Conservation (phyloP, 106 monocot genomes). For the Allium cepa region DNA sequence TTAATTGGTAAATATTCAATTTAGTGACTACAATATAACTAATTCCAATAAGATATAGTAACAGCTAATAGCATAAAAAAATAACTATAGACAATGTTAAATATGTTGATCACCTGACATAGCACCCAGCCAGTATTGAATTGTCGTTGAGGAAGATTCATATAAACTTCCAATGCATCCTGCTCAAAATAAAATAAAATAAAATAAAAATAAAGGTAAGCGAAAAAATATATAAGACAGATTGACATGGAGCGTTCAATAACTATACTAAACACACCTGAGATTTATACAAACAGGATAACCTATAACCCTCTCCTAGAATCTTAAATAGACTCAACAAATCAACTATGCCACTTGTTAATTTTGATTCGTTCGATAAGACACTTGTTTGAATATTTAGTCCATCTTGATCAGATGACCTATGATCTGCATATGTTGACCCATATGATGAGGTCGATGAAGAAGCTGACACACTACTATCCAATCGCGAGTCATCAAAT, state of each 20-base stretch:
- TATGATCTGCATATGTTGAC: constrained; percentile 34
- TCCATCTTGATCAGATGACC: constrained; percentile 43
- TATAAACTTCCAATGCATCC: constrained; percentile 90
- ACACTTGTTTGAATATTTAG: constrained; percentile 26
- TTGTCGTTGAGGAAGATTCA: constrained; percentile 71
- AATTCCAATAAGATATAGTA: not conserved
- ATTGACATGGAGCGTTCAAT: not conserved
- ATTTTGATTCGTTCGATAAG: constrained; percentile 23
- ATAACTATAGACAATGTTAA: not conserved
- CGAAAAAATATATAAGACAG: not conserved
- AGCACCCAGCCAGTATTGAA: constrained; percentile 97
- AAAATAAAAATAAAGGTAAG: not conserved
- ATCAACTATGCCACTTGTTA: constrained; percentile 39
- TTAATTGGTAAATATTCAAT: no score
- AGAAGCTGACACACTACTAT: constrained; percentile 35
- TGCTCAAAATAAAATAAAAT: constrained; percentile 19
- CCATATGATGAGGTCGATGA: constrained; percentile 31
- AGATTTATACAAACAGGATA: constrained; percentile 75
- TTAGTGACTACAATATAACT: no score
- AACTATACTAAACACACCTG: constrained; percentile 38
- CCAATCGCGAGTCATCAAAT: constrained; percentile 47
- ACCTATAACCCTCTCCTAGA: constrained; percentile 81
- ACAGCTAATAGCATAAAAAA: not conserved
- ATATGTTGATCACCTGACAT: constrained; percentile 52
- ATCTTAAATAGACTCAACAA: constrained; percentile 69